phyloP scores from a whole-genome alignment of 345 rosid species.

The Citrus hindsii region DNA sequence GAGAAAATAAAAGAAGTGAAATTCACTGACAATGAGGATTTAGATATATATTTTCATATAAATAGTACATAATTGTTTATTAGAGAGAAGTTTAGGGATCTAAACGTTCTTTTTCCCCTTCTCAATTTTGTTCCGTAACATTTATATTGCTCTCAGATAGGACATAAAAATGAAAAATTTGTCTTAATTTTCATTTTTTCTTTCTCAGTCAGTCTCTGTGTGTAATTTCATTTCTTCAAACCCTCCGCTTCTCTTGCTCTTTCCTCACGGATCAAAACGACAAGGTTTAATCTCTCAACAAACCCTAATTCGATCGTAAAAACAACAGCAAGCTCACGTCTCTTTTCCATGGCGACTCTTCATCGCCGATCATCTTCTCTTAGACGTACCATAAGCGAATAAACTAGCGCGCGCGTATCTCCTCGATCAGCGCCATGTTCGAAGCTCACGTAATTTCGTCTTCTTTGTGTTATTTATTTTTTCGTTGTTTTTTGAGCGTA shows the following conservation, averaged over 20 bases:
- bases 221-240: constrained; percentile 14
- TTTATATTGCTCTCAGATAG: neutral
- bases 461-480: neutral
- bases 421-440: constrained; percentile 59
- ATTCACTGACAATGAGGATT: too few relatives aligned
- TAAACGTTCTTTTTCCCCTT: neutral
- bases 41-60: too few relatives aligned
- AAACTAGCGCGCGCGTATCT: neutral
- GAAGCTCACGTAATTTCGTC: constrained; percentile 69
- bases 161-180: neutral
- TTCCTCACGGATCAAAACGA: constrained; percentile 14
- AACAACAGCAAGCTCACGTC: neutral
- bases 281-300: neutral
- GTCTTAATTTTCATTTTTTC: neutral
- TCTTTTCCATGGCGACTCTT: constrained; percentile 24
- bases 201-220: neutral
- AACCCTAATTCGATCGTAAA: constrained; percentile 7
- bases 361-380: constrained; percentile 37
- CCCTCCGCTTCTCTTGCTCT: constrained; percentile 36
- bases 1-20: too few relatives aligned
- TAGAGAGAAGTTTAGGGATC: too few relatives aligned
- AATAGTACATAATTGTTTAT: too few relatives aligned
- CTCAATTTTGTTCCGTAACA: neutral
- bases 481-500: neutral
- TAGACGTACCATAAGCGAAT: constrained; percentile 25